Evolutionary conservation across 106 monocot species (phyloP), one percentile per base, ranked within the genome.

Genomic region (Allium sativum): DNA sequence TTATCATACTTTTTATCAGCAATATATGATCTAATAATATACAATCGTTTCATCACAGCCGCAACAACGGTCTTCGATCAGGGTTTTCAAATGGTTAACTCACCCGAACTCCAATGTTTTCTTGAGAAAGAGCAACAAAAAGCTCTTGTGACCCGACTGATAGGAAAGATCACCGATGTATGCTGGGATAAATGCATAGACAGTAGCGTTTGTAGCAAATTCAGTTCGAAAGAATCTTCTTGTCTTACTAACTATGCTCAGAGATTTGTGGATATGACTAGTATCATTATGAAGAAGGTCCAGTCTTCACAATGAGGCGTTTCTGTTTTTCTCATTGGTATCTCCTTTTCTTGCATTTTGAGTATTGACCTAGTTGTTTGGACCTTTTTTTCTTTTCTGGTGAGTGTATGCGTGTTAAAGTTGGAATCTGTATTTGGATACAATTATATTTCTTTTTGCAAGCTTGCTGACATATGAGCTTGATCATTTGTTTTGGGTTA

Each of bases 101-200:
- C 57, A 22, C 57, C 57, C 6, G 57, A 40, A 22, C 11, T 57
- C 40, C 57, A 31, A 12, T 22, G 57, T 40, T 40, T 57, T 40
- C 7, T 57, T 40, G 40, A 57, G 57, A 9, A 61, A 61, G 61
- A 61, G 7, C 8, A 61, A 45, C n/a, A 61, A 45, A 61, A 45
- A 61, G 61, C 44, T 44, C 18, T 18, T 17, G 17, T 61, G 8
- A 61, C 18, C 45, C 18, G 44, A 18, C 43, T 61, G 61, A 8
- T 58, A 11, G 57, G 57, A 17, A 58, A 58, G 57, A 22, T 58
- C 1, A 58, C 57, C 18, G 17, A 58, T 22, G 57, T 58, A 13
- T 57, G 55, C n/a, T 55, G 55, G 55, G 40, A 42, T 42, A 59
- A 59, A n/a, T 57, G 59, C 42, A 18, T 59, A 7, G 17, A 21